These are phyloP conservation scores for Haplosporangium sp. DNA, from an alignment of 371 early-diverging fungal genomes.

Conservation along the genomic window DNA sequence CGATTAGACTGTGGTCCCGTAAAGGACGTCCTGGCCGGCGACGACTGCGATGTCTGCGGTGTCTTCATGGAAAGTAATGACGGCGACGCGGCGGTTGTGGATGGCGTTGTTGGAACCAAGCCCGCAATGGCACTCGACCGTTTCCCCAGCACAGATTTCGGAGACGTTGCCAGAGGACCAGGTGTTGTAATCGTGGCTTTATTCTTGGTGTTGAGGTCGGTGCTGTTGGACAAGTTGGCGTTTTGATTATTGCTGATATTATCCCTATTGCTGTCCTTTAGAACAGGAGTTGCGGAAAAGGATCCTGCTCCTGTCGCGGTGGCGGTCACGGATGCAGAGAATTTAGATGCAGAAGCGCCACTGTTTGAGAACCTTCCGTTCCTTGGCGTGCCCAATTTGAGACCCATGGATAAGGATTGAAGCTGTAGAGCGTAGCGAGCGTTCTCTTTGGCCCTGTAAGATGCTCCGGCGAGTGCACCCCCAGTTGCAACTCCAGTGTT, in stretches of 20 bases:
- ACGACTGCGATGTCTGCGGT: background rate
- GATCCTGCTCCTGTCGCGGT: background rate
- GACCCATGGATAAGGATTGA: constrained; percentile 10
- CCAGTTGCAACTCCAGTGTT: background rate
- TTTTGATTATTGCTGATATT: constrained; percentile 16
- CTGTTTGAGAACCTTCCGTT: background rate
- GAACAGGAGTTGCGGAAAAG: constrained; percentile 2
- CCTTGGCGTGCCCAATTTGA: background rate
- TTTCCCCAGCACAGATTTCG: constrained; percentile 31
- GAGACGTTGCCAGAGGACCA: constrained; percentile 3
- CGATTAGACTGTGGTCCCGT: too few relatives aligned
- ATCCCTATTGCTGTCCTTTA: constrained; percentile 18
- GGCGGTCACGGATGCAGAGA: constrained; percentile 21
- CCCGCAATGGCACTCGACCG: constrained; percentile 15
- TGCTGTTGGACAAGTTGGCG: background rate
- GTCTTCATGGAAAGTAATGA: constrained; percentile 3
- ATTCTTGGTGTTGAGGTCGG: background rate
- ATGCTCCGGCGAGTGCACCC: background rate
- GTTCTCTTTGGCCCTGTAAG: constrained; percentile 23
- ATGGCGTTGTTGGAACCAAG: constrained; percentile 7
- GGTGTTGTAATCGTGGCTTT: too few relatives aligned
- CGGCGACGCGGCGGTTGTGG: constrained; percentile 5
- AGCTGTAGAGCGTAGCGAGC: constrained; percentile 26
- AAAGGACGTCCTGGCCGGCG: too few relatives aligned
- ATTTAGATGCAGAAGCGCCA: constrained; percentile 12